Conservation (phyloP, 2,329 filamentous ascomycete genomes). For the Colletotrichum destructivum region DNA sequence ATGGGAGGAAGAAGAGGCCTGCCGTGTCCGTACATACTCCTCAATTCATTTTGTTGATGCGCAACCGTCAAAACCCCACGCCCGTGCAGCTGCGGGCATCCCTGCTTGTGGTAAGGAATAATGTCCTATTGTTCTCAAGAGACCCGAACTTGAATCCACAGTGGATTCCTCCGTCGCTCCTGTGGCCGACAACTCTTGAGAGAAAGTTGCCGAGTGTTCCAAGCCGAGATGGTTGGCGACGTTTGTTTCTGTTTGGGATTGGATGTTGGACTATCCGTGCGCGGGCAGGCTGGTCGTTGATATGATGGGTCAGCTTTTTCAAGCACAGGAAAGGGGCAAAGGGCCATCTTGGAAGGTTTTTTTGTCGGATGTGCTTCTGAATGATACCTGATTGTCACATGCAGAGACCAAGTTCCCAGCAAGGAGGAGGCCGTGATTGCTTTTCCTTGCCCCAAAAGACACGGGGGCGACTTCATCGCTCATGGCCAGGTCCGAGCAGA, state of each 20-base stretch:
- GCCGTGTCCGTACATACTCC: background rate
- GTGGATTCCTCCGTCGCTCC: background rate
- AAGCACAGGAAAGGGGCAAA: conserved; percentile 29
- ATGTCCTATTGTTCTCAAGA: background rate
- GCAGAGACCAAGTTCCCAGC: conserved; percentile 7
- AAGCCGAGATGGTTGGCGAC: background rate
- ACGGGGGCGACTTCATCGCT: background rate
- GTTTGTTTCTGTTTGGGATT: background rate
- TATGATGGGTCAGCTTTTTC: conserved; percentile 1
- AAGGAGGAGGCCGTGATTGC: background rate
- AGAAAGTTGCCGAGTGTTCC: background rate
- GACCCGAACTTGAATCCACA: conserved; percentile 1
- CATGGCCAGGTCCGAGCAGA: background rate
- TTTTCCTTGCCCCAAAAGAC: background rate
- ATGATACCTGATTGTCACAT: conserved; percentile 12
- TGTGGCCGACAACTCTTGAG: background rate
- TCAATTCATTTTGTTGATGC: conserved; percentile 19
- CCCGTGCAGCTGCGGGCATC: conserved; percentile 24
- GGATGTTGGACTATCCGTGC: conserved; percentile 28
- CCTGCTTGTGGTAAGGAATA: conserved; percentile 18
- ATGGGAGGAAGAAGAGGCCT: background rate
- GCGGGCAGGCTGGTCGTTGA: background rate
- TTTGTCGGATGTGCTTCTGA: background rate
- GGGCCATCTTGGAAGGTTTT: background rate
- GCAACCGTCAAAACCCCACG: conserved; percentile 3